These are phyloP conservation scores for Phaeolepiota aurea DNA, from an alignment of 768 basidiomycete species.

Conservation along the genomic window DNA sequence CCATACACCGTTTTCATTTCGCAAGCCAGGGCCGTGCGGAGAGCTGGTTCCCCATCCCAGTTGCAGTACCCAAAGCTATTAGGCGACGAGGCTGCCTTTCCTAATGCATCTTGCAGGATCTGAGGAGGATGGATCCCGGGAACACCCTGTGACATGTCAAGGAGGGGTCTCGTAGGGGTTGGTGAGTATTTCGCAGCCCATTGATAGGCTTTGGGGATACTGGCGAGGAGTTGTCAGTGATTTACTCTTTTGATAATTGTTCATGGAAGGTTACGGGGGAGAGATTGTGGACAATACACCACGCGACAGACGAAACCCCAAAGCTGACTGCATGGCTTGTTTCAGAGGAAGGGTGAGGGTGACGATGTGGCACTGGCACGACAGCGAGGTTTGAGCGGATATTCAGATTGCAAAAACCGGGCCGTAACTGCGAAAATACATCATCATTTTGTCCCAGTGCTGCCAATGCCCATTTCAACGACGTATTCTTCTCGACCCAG, in stretches of 20 bases:
- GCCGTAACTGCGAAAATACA: no score
- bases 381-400: no score
- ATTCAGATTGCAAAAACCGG: no score
- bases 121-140: conserved; percentile 60
- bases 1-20: conserved; percentile 63
- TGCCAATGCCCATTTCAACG: conserved; percentile 61
- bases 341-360: no score
- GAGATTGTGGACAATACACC: conserved; percentile 32
- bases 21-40: conserved; percentile 43
- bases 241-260: not conserved
- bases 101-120: conserved; percentile 40
- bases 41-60: conserved; percentile 45
- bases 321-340: not conserved
- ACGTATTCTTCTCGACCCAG: conserved; percentile 48
- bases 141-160: conserved; percentile 72
- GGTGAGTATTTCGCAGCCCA: conserved; percentile 42
- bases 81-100: conserved; percentile 30
- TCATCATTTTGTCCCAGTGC: conserved; percentile 15
- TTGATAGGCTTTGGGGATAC: conserved; percentile 49
- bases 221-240: conserved; percentile 11
- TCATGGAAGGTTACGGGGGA: conserved; percentile 43
- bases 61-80: conserved; percentile 46
- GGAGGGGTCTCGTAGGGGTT: conserved; percentile 35
- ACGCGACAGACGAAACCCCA: conserved; percentile 29
- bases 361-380: no score